Base-by-base conservation (phyloP, 129 eudicot species). In the Centrapalus pauciflorus region DNA sequence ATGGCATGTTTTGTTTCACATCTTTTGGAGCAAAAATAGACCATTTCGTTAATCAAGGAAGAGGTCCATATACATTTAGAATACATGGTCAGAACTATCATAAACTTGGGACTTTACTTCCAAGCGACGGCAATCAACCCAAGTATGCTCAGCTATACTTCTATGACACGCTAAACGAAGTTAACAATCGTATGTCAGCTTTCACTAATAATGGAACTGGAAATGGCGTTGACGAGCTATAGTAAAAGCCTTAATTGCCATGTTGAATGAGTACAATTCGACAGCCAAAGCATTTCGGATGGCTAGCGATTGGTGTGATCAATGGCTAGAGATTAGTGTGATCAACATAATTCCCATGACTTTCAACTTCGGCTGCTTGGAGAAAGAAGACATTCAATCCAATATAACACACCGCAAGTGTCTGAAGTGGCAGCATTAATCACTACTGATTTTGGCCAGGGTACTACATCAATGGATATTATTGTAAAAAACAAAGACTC, bases 381-480 rank as follows among this genome's bases (percentile, higher is more conserved):
- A 0, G 2, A 32, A 7, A n/a, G 66, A 16, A 29, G 3, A 12
- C 14, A 7, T 13, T 4, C 13, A 16, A 60, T 26, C 2, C 46
- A 30, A 30, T 60, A 60, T 17, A 57, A 35, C 2, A 25, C 58
- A n/a, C 82, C 73, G 1, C 41, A 67, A 16, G 6, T 24, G 0
- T 38, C 68, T 12, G 73, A 77, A 25, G 28, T 77, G 7, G 72
- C 81, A 3, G 59, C 59, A 4, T n/a, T 64, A 5, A 46, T 77
- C 0, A 57, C 59, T 13, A 62, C 20, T 17, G 68, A 43, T 20
- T 25, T 25, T 19, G 62, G 25, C 0, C 1, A 19, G 2, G 10
- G 13, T 0, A 23, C 14, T 1, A 27, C 48, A 21, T 20, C 38
- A 11, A 58, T 64, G 7, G 79, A 78, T 66, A 35, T 78, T 1